These are phyloP conservation scores for Boletus barrowsii DNA, from an alignment of 768 basidiomycete genomes.

Conservation along the genomic window DNA sequence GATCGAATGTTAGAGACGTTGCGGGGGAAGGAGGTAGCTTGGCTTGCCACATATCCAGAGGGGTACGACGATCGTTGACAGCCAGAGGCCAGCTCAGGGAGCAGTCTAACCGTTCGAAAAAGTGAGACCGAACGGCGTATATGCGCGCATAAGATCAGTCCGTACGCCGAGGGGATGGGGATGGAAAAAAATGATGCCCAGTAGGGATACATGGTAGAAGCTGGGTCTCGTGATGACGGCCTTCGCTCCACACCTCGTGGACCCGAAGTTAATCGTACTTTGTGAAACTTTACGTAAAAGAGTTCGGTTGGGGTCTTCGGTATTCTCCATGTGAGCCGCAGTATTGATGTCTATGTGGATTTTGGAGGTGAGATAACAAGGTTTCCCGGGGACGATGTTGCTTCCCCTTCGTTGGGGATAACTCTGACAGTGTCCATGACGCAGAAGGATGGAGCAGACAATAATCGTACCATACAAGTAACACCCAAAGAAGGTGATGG, in stretches of 20 bases:
- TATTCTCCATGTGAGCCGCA: slow-evolving; percentile 17
- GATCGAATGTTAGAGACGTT: not conserved
- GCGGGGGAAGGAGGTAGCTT: not conserved
- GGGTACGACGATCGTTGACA: not conserved
- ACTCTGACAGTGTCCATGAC: not conserved
- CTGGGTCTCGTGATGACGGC: slow-evolving; percentile 7
- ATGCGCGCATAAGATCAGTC: slow-evolving; percentile 10
- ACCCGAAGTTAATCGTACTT: slow-evolving; percentile 10
- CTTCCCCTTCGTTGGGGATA: not conserved
- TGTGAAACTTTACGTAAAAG: slow-evolving; percentile 19
- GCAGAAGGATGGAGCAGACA: not conserved
- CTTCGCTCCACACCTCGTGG: slow-evolving; percentile 15
- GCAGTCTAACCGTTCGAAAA: not conserved
- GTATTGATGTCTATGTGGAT: not conserved
- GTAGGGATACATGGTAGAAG: slow-evolving; percentile 2
- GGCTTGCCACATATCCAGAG: not conserved
- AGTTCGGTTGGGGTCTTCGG: not conserved
- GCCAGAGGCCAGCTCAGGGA: not conserved
- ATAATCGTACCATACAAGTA: not conserved
- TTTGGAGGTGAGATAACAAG: slow-evolving; percentile 10
- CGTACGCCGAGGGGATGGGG: slow-evolving; percentile 10
- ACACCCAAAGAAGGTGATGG: too few relatives aligned
- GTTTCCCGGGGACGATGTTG: not conserved
- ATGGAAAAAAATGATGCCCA: not conserved
- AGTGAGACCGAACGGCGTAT: not conserved